These are phyloP conservation scores for Petunia axillaris DNA, from an alignment of 257 asterid species.

Conservation along the genomic window DNA sequence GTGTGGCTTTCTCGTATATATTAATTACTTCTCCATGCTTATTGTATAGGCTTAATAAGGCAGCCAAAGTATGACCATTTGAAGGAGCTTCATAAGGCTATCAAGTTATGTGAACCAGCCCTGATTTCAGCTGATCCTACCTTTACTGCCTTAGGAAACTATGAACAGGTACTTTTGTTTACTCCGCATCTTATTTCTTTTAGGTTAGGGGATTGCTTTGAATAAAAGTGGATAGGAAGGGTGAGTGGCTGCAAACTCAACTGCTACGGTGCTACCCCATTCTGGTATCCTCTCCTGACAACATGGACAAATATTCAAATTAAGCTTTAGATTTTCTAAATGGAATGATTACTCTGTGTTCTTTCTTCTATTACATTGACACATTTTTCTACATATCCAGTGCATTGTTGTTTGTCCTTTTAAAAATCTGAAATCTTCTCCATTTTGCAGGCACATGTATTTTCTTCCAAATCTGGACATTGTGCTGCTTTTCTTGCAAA, in stretches of 20 bases:
- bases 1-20: not conserved
- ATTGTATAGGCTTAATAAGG: constrained; percentile 68
- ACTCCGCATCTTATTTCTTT: not conserved
- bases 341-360: not conserved
- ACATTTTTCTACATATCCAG: not conserved
- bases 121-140: constrained; percentile 69
- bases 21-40: constrained; percentile 12
- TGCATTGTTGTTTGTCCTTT: not conserved
- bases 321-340: constrained; percentile 6
- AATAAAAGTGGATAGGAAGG: not conserved
- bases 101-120: constrained; percentile 73
- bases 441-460: constrained; percentile 68
- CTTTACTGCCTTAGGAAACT: constrained; percentile 62
- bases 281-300: not conserved
- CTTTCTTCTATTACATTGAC: not conserved
- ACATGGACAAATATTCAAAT: not conserved
- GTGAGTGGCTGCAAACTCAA: not conserved
- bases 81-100: constrained; percentile 79
- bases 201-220: not conserved
- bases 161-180: constrained; percentile 63
- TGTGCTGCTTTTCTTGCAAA: constrained; percentile 92
- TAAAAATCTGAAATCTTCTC: constrained; percentile 24
- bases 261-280: not conserved
- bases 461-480: constrained; percentile 61
- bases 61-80: constrained; percentile 92